Evolutionary conservation across 768 basidiomycete genomes (phyloP), one percentile per base, ranked within the genome.

Genomic region (Daedaleopsis nitida): DNA sequence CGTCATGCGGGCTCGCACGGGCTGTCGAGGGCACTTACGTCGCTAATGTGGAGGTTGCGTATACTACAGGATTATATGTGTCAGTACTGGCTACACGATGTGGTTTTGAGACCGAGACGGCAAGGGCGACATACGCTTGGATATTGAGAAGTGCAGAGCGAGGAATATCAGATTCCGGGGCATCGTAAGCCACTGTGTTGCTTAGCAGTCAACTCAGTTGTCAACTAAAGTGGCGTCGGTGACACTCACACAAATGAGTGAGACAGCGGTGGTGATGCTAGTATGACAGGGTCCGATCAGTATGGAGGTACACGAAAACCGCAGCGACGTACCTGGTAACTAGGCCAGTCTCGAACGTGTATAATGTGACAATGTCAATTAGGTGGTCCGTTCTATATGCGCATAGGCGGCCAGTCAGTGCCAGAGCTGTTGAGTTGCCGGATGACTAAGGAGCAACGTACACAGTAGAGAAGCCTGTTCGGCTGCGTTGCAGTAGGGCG

Each of bases 311-410:
- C 37, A 27, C 39, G 5, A 5, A 21, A 38, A 17, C 1, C 17
- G 49, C 21, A 17, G 9, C 27, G 49, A 37, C 64, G 16, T 47
- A 71, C 72, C 68, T 65, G 6, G 70, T 73, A 27, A 71, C 48
- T 34, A 67, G 47, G 13, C 72, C 72, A 19, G 69, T 73, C 55
- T 73, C 67, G 24, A 73, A 48, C 23, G 72, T 71, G 57, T 71
- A 73, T 52, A 71, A 47, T 16, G 67, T 67, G 32, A 73, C 63
- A 35, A 60, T 39, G 54, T 70, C 65, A 35, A 73, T 66, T 38
- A 73, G 51, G 27, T 60, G 54, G 58, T 73, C 70, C 58, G 71
- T 68, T 32, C 72, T 73, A 34, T 19, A 14, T 11, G 45, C 45
- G 45, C 45, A 19, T 1, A 38, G 37, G 16, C 48, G 0, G 9